Percentiles rank a stretch among this genome's conserved stretches.
Evolutionary conservation across 768 basidiomycete species (phyloP).

Genomic region (Boletus subcaerulescens): DNA sequence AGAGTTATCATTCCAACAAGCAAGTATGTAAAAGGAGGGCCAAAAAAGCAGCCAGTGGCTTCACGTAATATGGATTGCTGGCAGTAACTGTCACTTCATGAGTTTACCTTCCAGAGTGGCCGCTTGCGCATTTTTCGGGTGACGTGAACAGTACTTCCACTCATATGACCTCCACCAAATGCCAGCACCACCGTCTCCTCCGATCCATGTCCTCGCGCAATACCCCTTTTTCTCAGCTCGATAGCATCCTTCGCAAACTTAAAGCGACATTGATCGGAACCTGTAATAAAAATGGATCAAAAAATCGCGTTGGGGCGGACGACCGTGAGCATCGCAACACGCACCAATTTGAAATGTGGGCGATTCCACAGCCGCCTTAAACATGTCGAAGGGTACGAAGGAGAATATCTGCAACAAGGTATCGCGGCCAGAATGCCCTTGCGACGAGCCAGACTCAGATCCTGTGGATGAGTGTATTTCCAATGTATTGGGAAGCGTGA

Average conservation of each 20-base stretch:
- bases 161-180: constrained; percentile 70
- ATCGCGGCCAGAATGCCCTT: constrained; percentile 52
- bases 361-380: constrained; percentile 79
- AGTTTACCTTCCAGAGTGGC: constrained; percentile 79
- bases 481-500: constrained; percentile 65
- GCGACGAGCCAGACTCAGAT: constrained; percentile 37
- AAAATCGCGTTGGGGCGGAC: background rate
- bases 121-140: constrained; percentile 84
- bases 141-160: constrained; percentile 77
- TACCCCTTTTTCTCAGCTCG: constrained; percentile 76
- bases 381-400: constrained; percentile 82
- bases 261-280: constrained; percentile 83
- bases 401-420: constrained; percentile 72
- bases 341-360: constrained; percentile 76
- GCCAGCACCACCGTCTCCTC: constrained; percentile 93
- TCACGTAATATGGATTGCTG: constrained; percentile 29
- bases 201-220: constrained; percentile 63
- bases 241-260: constrained; percentile 91
- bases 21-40: constrained; percentile 21
- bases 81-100: constrained; percentile 44
- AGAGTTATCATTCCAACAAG: constrained; percentile 13
- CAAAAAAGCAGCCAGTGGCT: constrained; percentile 18
- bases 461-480: constrained; percentile 47
- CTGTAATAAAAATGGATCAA: constrained; percentile 37
- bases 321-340: constrained; percentile 20